phyloP scores from a whole-genome alignment of 2,329 filamentous ascomycete species.

The Neonectria neomacrospora region DNA sequence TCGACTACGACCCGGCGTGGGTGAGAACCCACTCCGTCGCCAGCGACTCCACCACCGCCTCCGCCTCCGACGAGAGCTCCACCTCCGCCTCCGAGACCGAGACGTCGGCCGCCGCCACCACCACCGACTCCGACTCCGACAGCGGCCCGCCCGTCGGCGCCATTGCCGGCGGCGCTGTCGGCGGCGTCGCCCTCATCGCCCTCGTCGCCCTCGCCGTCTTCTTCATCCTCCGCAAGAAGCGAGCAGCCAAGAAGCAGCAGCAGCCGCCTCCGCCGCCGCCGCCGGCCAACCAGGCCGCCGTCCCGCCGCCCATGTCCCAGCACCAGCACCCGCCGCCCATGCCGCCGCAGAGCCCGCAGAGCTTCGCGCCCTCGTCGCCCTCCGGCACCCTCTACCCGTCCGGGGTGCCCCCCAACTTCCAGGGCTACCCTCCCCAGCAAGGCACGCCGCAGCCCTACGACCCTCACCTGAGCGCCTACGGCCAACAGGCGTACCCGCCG shows the following conservation, averaged over 20 bases:
- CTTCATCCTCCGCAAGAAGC: conserved; percentile 54
- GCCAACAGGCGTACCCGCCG: conserved; percentile 35
- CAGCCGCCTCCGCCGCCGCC: conserved; percentile 28
- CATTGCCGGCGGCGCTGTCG: conserved; percentile 60
- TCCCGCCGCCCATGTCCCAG: neutral
- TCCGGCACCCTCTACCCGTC: conserved; percentile 41
- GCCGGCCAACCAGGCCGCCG: conserved; percentile 1
- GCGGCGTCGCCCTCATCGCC: conserved; percentile 55
- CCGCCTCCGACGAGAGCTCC: conserved; percentile 1
- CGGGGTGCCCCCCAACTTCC: conserved; percentile 43
- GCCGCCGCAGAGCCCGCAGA: conserved; percentile 39
- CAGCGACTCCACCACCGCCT: conserved; percentile 10
- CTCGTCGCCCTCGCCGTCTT: conserved; percentile 55
- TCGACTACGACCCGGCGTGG: conserved; percentile 47
- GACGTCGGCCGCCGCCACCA: conserved; percentile 22
- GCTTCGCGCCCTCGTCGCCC: conserved; percentile 38
- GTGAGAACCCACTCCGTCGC: conserved; percentile 36
- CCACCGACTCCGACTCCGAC: conserved; percentile 10
- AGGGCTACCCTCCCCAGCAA: conserved; percentile 32
- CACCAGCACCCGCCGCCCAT: conserved; percentile 33
- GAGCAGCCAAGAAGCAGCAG: conserved; percentile 44
- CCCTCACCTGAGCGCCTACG: conserved; percentile 35
- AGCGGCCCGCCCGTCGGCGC: conserved; percentile 51
- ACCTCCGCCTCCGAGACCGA: conserved; percentile 10
- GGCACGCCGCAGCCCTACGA: conserved; percentile 43